Conservation (phyloP, 352 stramenopile species). For the Phytophthora pluvialis region DNA sequence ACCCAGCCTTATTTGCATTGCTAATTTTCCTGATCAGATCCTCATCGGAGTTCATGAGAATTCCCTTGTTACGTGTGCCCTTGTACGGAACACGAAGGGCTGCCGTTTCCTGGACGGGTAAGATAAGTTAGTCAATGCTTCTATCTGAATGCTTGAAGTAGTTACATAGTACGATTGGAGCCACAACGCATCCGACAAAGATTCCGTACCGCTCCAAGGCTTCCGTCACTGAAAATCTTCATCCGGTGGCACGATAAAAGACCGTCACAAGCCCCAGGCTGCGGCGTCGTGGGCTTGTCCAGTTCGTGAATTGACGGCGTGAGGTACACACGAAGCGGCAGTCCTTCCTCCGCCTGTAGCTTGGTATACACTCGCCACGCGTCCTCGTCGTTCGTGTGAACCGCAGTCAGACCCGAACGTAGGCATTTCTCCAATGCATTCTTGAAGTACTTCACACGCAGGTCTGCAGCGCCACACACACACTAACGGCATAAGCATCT, state of each 20-base stretch:
- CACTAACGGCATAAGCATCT: not conserved
- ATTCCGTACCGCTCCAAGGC: constrained; percentile 76
- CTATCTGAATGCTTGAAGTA: not conserved
- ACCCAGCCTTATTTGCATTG: constrained; percentile 58
- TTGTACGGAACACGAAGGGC: constrained; percentile 76
- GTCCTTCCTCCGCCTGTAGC: constrained; percentile 58
- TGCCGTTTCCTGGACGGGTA: constrained; percentile 75
- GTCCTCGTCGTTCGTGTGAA: constrained; percentile 89
- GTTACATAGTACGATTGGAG: not conserved
- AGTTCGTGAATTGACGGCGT: constrained; percentile 78
- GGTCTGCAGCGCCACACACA: constrained; percentile 34
- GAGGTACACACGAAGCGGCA: constrained; percentile 83
- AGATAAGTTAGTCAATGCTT: not conserved
- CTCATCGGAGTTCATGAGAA: constrained; percentile 85
- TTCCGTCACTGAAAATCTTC: constrained; percentile 91
- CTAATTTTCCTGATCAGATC: constrained; percentile 68
- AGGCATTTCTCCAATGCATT: constrained; percentile 71
- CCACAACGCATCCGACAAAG: not conserved
- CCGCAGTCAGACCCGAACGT: constrained; percentile 78
- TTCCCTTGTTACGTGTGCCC: constrained; percentile 69
- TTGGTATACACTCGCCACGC: constrained; percentile 81
- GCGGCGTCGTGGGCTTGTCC: constrained; percentile 44
- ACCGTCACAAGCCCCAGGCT: constrained; percentile 45
- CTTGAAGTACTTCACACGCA: constrained; percentile 66
- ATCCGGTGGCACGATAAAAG: constrained; percentile 85